Evolutionary conservation across 1,284 basidiomycete species (phyloP), one percentile per base, ranked within the genome.

Genomic region (Earliella scabrosa): DNA sequence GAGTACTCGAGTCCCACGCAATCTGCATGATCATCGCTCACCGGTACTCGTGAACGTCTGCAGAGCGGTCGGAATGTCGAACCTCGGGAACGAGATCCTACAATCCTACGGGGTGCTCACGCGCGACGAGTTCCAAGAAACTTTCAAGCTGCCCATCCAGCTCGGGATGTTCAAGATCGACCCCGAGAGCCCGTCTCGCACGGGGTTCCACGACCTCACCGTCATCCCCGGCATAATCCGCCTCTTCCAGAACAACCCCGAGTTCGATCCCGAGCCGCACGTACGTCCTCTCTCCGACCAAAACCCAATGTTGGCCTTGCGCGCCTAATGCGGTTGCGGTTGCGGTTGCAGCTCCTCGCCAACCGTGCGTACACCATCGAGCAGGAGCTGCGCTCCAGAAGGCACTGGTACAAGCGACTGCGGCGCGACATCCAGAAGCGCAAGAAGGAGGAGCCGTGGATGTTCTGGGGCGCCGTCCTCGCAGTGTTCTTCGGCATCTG

Each of bases 401-500:
- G 59, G 16, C 55, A 38, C 41, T 60, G 59, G 59, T 57, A 56
- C 51, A 54, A 38, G 38, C 54, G 51, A 9, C 54, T 60, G 13
- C 45, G 48, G 40, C 59, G 59, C 48, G 59, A 60, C 45, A 56
- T 60, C 45, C 44, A 45, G 35, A 56, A 60, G 36, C 52, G 54
- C 18, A 56, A 56, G 51, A 54, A 57, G 48, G 32, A 31, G 27
- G 54, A 60, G 45, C 59, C 59, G n/a, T 60, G 54, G 54, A 54
- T 60, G 54, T 60, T 60, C 47, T 60, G 54, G 52, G 59, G 59
- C 20, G 45, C 59, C 3, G 52, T 57, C 21, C 52, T 60, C 20
- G 59, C 59, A 24, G 48, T 60, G 29, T 54, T 60, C 54, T 60
- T 60, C 45, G 59, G 59, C 13, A 34, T 60, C 14, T 60, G 59